These are phyloP conservation scores for Trichoderma pleuroti DNA, from an alignment of 2,329 filamentous ascomycete species.

Conservation along the genomic window DNA sequence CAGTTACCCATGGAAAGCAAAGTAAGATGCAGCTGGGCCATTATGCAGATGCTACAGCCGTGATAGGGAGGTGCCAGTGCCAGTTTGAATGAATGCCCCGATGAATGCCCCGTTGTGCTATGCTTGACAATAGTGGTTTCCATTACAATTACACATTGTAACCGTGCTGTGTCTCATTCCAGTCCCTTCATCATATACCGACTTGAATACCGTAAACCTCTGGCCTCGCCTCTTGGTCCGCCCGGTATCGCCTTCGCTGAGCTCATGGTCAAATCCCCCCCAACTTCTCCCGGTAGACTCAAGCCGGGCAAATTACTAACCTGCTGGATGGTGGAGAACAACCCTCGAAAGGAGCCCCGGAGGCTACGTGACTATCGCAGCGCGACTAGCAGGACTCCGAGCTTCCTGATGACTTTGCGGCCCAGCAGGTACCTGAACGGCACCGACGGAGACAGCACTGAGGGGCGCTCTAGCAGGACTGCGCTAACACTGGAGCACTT, in stretches of 20 bases:
- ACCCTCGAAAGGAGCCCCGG: neutral
- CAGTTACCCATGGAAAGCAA: neutral
- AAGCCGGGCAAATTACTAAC: constrained; percentile 4
- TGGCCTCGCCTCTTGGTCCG: neutral
- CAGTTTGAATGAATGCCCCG: no score
- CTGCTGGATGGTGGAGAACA: constrained; percentile 1
- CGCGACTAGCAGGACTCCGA: neutral
- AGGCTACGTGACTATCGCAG: neutral
- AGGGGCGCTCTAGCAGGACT: constrained; percentile 8
- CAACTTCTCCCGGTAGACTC: neutral
- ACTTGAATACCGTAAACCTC: neutral
- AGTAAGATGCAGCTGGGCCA: neutral
- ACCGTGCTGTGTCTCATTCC: neutral
- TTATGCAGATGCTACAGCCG: neutral
- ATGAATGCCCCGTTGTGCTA: neutral
- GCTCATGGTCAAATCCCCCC: neutral
- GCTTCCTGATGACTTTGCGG: constrained; percentile 9
- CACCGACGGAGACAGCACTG: constrained; percentile 4
- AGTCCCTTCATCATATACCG: neutral
- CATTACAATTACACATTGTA: neutral
- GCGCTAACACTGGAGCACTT: neutral
- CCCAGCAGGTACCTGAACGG: constrained; percentile 10
- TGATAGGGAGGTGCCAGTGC: neutral
- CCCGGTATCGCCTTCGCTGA: neutral
- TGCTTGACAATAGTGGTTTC: neutral